phyloP scores from a whole-genome alignment of 306 rosid species.

The Rosa chinensis region DNA sequence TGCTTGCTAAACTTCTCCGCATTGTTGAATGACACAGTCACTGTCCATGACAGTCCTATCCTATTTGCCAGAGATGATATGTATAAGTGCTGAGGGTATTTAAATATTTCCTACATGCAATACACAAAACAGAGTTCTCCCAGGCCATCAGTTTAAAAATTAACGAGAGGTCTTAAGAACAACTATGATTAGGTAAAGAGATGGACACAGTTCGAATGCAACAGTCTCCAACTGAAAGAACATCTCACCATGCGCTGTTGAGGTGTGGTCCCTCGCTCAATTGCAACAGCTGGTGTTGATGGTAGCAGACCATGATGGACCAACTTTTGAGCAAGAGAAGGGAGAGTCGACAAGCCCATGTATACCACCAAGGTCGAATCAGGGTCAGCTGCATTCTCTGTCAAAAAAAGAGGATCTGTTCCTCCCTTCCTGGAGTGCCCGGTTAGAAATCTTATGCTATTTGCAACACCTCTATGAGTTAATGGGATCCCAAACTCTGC shows the following conservation, averaged over 20 bases:
- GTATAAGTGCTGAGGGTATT: neutral
- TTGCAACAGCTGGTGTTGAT: constrained; percentile 82
- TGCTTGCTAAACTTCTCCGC: neutral
- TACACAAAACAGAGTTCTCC: neutral
- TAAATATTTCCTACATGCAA: neutral
- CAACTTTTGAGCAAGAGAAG: constrained; percentile 78
- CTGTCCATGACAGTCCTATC: neutral
- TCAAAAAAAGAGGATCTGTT: constrained; percentile 78
- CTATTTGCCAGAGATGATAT: neutral
- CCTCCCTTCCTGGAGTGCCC: constrained; percentile 97
- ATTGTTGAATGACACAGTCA: neutral
- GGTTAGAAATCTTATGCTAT: constrained; percentile 78
- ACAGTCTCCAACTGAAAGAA: neutral
- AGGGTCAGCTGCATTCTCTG: constrained; percentile 86
- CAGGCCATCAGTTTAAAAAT: neutral
- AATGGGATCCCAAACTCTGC: constrained; percentile 87
- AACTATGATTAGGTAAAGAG: neutral
- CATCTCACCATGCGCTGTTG: constrained; percentile 70
- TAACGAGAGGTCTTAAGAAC: neutral
- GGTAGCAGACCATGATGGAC: constrained; percentile 77
- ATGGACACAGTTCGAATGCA: neutral
- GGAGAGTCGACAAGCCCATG: constrained; percentile 94
- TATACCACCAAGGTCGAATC: constrained; percentile 89
- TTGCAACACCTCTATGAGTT: constrained; percentile 86
- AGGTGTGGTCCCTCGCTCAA: constrained; percentile 91